These are phyloP conservation scores for Heliamphora pulchella DNA, from an alignment of 179 eudicot species.

Conservation along the genomic window DNA sequence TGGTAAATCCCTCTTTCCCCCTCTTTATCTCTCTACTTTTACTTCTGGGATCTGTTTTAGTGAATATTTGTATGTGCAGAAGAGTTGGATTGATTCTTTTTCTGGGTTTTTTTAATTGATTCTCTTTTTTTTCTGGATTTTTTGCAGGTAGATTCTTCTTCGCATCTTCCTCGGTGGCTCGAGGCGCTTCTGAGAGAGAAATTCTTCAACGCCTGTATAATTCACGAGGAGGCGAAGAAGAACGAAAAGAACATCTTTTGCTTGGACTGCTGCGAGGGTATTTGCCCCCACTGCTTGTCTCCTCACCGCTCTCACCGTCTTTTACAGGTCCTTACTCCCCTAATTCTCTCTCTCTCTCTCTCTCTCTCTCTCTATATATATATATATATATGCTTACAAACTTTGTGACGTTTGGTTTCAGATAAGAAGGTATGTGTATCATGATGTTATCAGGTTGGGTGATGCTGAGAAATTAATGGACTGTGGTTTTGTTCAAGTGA, in stretches of 20 bases:
- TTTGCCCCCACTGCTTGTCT: constrained; percentile 61
- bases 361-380: neutral
- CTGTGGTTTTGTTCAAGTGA: constrained; percentile 68
- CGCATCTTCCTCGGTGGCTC: constrained; percentile 42
- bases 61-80: no score
- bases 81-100: neutral
- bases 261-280: constrained; percentile 50
- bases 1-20: constrained; percentile 9
- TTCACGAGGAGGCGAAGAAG: constrained; percentile 44
- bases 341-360: neutral
- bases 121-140: neutral
- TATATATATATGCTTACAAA: neutral
- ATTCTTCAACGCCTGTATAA: constrained; percentile 54
- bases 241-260: constrained; percentile 57
- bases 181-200: constrained; percentile 42
- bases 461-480: constrained; percentile 74
- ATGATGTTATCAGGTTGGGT: constrained; percentile 56
- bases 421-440: constrained; percentile 77
- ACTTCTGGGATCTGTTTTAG: no score
- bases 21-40: neutral
- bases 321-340: constrained; percentile 35
- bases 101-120: neutral
- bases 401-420: constrained; percentile 19
- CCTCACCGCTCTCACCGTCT: constrained; percentile 63
- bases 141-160: constrained; percentile 19